A percentile compares a stretch with the other conserved stretches of the same genome.
Conservation (phyloP, 176 grass and related monocot genomes). For the Triticum dicoccoides region DNA sequence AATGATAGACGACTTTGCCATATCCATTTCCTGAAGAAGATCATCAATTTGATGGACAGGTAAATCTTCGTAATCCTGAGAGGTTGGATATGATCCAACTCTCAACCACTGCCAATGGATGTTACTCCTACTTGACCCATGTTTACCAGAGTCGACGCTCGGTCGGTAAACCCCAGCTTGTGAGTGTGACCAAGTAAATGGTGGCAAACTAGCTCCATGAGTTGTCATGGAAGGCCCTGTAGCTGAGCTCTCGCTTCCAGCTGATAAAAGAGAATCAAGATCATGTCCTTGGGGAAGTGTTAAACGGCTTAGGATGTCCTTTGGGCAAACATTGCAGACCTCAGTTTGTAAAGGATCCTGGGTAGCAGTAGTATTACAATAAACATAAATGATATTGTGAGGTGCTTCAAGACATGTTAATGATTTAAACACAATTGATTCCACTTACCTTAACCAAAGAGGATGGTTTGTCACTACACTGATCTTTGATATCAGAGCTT, state of each 20-base stretch:
- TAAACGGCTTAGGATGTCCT: conserved; percentile 69
- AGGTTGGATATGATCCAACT: conserved; percentile 50
- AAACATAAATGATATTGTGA: conserved; percentile 17
- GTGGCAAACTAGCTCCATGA: conserved; percentile 72
- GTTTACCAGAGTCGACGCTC: conserved; percentile 62
- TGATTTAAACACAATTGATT: conserved; percentile 15
- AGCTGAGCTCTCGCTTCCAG: conserved; percentile 35
- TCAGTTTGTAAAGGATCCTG: conserved; percentile 61
- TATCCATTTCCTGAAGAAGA: conserved; percentile 73
- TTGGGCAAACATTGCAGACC: conserved; percentile 41
- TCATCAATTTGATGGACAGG: conserved; percentile 49
- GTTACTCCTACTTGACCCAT: conserved; percentile 49
- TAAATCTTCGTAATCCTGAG: conserved; percentile 36
- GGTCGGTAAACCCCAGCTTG: conserved; percentile 55
- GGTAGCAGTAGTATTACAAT: conserved; percentile 17
- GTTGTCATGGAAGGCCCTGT: conserved; percentile 49
- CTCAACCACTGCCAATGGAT: conserved; percentile 75
- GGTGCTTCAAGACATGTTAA: conserved; percentile 4
- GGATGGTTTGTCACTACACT: conserved; percentile 45
- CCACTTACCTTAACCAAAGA: conserved; percentile 48
- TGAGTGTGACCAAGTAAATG: conserved; percentile 82
- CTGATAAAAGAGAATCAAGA: conserved; percentile 57
- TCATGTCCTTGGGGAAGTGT: conserved; percentile 52
- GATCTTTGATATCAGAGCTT: conserved; percentile 51
- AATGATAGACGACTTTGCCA: conserved; percentile 27